Evolutionary conservation across 2,329 filamentous ascomycete genomes (phyloP).

Genomic region (Zymoseptoria passerinii): DNA sequence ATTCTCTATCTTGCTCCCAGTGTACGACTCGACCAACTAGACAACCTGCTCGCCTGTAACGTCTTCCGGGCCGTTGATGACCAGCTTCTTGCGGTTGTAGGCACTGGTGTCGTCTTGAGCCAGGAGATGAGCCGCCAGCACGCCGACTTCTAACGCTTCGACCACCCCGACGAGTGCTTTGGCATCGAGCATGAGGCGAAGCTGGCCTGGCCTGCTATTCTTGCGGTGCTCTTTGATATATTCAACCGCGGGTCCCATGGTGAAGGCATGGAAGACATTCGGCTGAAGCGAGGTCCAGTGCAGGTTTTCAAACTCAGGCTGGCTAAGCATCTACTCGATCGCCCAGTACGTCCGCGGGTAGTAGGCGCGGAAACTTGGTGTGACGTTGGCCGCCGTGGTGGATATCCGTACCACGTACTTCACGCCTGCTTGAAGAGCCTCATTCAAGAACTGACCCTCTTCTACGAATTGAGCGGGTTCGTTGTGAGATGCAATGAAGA

Average conservation of each 20-base stretch:
- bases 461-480: constrained; percentile 34
- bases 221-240: constrained; percentile 30
- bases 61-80: constrained; percentile 36
- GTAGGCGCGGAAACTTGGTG: constrained; percentile 29
- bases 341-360: constrained; percentile 37
- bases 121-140: constrained; percentile 32
- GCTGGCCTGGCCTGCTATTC: constrained; percentile 26
- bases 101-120: constrained; percentile 20
- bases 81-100: constrained; percentile 31
- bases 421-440: constrained; percentile 31
- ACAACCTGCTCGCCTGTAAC: constrained; percentile 32
- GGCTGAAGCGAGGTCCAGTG: constrained; percentile 37
- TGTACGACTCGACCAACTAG: constrained; percentile 30
- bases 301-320: constrained; percentile 30
- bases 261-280: constrained; percentile 25
- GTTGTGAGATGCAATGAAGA: constrained; percentile 36
- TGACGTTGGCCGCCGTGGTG: constrained; percentile 32
- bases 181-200: constrained; percentile 25
- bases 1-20: constrained; percentile 17
- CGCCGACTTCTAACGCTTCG: constrained; percentile 27
- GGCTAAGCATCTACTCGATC: constrained; percentile 32
- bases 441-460: constrained; percentile 33
- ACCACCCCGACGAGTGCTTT: constrained; percentile 27
- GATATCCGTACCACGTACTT: constrained; percentile 39
- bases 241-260: constrained; percentile 20